Evolutionary conservation across 768 basidiomycete species (phyloP).

Genomic region (Boletus subparvulus): DNA sequence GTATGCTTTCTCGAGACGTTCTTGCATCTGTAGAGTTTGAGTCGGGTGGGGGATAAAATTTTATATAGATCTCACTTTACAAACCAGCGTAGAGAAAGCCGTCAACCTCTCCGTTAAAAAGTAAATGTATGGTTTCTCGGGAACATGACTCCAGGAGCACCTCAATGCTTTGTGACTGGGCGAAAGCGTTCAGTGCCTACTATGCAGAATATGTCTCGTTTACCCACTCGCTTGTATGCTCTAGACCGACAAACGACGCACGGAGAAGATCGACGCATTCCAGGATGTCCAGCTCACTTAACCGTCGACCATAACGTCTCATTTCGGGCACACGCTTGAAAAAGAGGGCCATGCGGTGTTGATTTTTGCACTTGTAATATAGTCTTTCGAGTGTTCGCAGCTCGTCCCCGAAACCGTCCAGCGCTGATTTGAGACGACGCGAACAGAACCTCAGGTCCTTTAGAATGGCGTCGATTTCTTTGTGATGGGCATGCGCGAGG

Average conservation of each 20-base stretch:
- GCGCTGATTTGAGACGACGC: slow-evolving; percentile 49
- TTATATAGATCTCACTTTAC: slow-evolving; percentile 41
- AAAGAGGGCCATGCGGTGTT: slow-evolving; percentile 51
- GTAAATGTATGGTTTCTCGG: slow-evolving; percentile 38
- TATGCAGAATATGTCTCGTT: neutral
- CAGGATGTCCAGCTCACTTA: slow-evolving; percentile 16
- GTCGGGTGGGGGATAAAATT: neutral
- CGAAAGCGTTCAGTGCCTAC: neutral
- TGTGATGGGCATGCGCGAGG: slow-evolving; percentile 28
- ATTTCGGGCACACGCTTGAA: slow-evolving; percentile 64
- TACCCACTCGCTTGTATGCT: slow-evolving; percentile 25
- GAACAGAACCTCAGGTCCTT: slow-evolving; percentile 58
- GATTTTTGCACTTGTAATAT: slow-evolving; percentile 80
- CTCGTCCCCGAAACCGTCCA: slow-evolving; percentile 30
- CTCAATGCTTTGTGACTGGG: slow-evolving; percentile 52
- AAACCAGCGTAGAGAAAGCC: slow-evolving; percentile 39
- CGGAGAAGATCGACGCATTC: slow-evolving; percentile 25
- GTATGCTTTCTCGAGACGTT: slow-evolving; percentile 51
- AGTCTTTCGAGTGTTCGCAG: slow-evolving; percentile 61
- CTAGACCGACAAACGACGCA: slow-evolving; percentile 31
- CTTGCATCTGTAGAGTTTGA: slow-evolving; percentile 40
- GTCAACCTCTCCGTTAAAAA: slow-evolving; percentile 38
- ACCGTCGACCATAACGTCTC: slow-evolving; percentile 40
- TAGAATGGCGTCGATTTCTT: slow-evolving; percentile 52
- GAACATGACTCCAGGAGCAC: slow-evolving; percentile 64